Evolutionary conservation across 345 rosid genomes (phyloP), one percentile per base, ranked within the genome.

Genomic region (Lepidium aucheri): DNA sequence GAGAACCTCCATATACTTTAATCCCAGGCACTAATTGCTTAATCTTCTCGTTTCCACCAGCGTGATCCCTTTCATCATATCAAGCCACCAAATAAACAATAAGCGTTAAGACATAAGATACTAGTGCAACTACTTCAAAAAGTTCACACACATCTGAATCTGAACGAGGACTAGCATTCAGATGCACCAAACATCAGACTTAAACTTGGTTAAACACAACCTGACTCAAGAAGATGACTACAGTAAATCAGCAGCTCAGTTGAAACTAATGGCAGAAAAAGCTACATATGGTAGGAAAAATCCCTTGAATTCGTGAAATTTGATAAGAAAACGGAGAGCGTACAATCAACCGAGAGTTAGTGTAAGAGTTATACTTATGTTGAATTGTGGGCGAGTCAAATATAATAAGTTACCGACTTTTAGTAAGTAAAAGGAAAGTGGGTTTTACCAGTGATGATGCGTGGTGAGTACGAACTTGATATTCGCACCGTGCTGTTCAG

Each of bases 1-100:
- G 36, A 20, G 98, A 88, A 52, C 97, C 96, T 26, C 96, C 97
- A 22, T 82, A 93, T 7, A 93, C 86, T 78, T 83, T 81, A 67
- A 93, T 83, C 44, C 79, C 96, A n/a, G 90, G 88, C 15, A 93
- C 62, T 63, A 88, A 70, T 69, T 79, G 60, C 84, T 82, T 93
- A 4, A 93, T 83, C 80, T 82, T 85, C 30, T 81, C 90, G 62
- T 93, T 93, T 6, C 98, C 97, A 46, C 97, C 95, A 5, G 97
- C 91, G 74, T 93, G 98, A 78, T 90, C 97, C 98, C 96, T 90
- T 35, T 35, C 72, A 56, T 56, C 34, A 38, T 13, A 42, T 3
- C 53, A 33, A 33, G 11, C 45, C 28, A 55, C 9, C 60, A 58
- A 41, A 40, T 36, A 50, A 16, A 39, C 17, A 61, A 28, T 11